Conservation (phyloP, 2,329 filamentous ascomycete species). For the Penicillium thymicola region DNA sequence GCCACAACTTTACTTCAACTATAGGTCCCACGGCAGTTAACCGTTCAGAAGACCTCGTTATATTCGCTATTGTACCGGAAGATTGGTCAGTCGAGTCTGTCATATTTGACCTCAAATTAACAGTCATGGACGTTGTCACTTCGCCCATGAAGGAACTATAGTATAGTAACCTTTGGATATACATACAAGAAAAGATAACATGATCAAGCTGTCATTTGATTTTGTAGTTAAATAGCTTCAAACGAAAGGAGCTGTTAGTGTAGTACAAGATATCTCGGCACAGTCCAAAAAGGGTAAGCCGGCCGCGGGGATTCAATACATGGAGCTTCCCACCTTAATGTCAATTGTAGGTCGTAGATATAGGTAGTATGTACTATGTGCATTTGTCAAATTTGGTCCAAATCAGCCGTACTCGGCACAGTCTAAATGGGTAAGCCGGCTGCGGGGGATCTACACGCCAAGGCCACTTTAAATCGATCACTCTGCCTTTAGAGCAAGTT, state of each 20-base stretch:
- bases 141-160: neutral
- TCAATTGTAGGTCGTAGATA: no score
- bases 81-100: neutral
- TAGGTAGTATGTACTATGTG: no score
- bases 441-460: slow-evolving; percentile 3
- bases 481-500: neutral
- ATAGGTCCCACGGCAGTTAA: neutral
- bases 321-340: no score
- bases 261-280: neutral
- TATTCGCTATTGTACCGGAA: slow-evolving; percentile 1
- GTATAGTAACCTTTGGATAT: neutral
- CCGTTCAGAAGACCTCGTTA: neutral
- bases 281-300: neutral
- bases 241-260: neutral
- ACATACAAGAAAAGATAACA: neutral
- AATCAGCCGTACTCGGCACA: no score
- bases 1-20: neutral
- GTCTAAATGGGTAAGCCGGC: no score
- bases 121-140: neutral
- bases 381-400: no score
- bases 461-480: slow-evolving; percentile 1
- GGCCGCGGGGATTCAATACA: neutral
- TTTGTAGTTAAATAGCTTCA: neutral
- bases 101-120: neutral
- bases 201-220: neutral